phyloP scores from a whole-genome alignment of 2,329 filamentous ascomycete species.

The Aspergillus texensis region DNA sequence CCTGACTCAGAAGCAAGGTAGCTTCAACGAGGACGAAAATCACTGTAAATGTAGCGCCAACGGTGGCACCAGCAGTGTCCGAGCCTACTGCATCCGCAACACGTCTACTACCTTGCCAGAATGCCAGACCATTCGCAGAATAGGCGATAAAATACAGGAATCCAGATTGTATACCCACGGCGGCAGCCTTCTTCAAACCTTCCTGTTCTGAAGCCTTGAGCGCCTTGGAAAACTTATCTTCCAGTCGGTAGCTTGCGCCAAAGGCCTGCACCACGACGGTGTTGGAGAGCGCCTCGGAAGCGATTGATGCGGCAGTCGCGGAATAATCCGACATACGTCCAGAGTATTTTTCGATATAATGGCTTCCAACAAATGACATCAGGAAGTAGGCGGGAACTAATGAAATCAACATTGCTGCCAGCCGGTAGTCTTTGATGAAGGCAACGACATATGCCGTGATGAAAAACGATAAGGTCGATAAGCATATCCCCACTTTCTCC shows the following conservation, averaged over 20 bases:
- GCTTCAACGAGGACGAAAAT: conserved; percentile 45
- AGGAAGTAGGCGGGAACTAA: conserved; percentile 65
- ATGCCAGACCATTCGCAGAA: conserved; percentile 67
- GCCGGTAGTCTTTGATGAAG: conserved; percentile 64
- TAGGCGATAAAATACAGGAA: conserved; percentile 69
- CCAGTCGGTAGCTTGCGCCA: conserved; percentile 60
- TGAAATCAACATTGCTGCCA: conserved; percentile 67
- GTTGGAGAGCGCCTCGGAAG: conserved; percentile 63
- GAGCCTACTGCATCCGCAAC: conserved; percentile 45
- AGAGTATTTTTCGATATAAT: conserved; percentile 56
- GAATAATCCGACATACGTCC: conserved; percentile 56
- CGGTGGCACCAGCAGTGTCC: conserved; percentile 26
- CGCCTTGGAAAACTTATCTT: conserved; percentile 59
- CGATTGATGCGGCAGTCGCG: conserved; percentile 63
- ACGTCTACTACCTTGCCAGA: conserved; percentile 66
- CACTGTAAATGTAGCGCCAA: conserved; percentile 41
- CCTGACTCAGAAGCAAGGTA: conserved; percentile 42
- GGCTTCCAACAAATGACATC: conserved; percentile 59
- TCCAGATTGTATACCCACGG: conserved; percentile 61
- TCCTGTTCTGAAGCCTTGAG: conserved; percentile 55
- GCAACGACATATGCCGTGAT: conserved; percentile 68
- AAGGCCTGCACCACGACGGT: conserved; percentile 67
- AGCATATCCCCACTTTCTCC: conserved; percentile 69
- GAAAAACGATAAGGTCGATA: conserved; percentile 67
- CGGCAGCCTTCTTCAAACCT: conserved; percentile 61